Evolutionary conservation across 352 stramenopile species (phyloP).

Genomic region (Globisporangium alternatum): DNA sequence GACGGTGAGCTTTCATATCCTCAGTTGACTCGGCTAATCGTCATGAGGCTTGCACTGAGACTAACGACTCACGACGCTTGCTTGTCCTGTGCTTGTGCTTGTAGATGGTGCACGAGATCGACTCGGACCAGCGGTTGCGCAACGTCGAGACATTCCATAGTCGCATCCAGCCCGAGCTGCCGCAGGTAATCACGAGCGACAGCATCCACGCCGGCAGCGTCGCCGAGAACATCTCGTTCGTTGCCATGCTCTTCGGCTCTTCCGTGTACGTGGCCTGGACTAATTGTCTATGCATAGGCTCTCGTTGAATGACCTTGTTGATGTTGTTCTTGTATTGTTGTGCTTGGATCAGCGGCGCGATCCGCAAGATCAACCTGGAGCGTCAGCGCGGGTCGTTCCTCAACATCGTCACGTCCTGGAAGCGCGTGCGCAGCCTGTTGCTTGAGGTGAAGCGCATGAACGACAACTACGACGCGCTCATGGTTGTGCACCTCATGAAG

Average conservation of each 20-base stretch:
- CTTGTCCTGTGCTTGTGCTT: neutral
- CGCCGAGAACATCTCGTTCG: constrained; percentile 72
- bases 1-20: constrained; percentile 25
- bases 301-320: neutral
- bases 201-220: constrained; percentile 62
- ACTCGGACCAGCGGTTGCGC: constrained; percentile 61
- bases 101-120: constrained; percentile 79
- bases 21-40: neutral
- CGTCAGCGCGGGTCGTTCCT: constrained; percentile 60
- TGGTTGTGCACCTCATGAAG: constrained; percentile 73
- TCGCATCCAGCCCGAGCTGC: constrained; percentile 60
- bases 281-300: no score
- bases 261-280: constrained; percentile 38
- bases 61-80: neutral
- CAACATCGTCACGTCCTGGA: constrained; percentile 74
- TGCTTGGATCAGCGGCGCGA: constrained; percentile 27
- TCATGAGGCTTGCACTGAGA: neutral
- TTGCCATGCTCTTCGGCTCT: constrained; percentile 74
- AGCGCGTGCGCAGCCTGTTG: constrained; percentile 58
- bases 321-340: neutral
- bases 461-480: constrained; percentile 62
- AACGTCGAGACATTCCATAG: constrained; percentile 70
- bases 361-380: constrained; percentile 57
- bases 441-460: constrained; percentile 30
- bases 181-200: constrained; percentile 65